A percentile compares a stretch with the other conserved stretches of the same genome.
phyloP scores from a whole-genome alignment of 345 rosid species.

The Hibiscus trionum region DNA sequence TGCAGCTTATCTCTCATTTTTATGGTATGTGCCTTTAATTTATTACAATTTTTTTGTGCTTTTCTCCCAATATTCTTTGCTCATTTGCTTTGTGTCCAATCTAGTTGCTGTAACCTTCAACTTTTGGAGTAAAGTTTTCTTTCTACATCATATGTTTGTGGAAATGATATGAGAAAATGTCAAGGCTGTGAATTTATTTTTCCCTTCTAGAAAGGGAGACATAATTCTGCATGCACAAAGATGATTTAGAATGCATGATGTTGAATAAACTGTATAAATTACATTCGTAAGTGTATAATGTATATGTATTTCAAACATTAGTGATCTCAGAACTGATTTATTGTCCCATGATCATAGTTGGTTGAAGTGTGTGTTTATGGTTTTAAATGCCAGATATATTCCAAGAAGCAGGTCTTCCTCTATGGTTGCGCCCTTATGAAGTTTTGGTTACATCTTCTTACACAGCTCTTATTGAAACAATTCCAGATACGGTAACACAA shows the following conservation, averaged over 20 bases:
- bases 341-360: background rate
- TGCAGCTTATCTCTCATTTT: slow-evolving; percentile 97
- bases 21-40: slow-evolving; percentile 45
- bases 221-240: background rate
- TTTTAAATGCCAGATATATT: slow-evolving; percentile 63
- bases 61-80: background rate
- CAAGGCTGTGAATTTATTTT: background rate
- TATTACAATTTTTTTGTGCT: slow-evolving; percentile 1
- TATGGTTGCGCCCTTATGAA: slow-evolving; percentile 97
- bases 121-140: background rate
- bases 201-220: background rate
- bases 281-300: background rate
- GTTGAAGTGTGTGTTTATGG: slow-evolving; percentile 8
- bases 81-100: background rate
- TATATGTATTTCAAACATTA: background rate
- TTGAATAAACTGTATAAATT: background rate
- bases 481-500: slow-evolving; percentile 81
- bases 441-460: slow-evolving; percentile 94
- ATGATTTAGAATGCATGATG: slow-evolving; percentile 2
- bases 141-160: background rate
- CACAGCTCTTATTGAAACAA: slow-evolving; percentile 96
- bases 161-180: background rate
- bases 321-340: background rate
- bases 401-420: slow-evolving; percentile 99
- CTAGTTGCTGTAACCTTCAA: background rate